These are phyloP conservation scores for Aspergillus ustus DNA, from an alignment of 2,329 filamentous ascomycete genomes.

Conservation along the genomic window DNA sequence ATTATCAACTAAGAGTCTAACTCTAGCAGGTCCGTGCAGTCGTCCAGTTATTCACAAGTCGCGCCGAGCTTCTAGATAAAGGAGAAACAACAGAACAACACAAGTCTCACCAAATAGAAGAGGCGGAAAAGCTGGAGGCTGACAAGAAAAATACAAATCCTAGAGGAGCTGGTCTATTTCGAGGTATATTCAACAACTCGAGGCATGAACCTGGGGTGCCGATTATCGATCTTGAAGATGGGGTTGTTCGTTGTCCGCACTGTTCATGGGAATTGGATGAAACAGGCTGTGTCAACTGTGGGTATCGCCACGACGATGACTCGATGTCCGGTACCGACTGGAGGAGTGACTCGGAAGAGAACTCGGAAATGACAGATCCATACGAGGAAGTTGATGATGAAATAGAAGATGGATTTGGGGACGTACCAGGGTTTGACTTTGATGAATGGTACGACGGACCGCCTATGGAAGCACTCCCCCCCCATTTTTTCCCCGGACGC, in stretches of 20 bases:
- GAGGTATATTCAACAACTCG: constrained; percentile 58
- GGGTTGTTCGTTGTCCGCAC: constrained; percentile 64
- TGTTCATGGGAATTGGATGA: constrained; percentile 69
- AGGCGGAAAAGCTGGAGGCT: constrained; percentile 62
- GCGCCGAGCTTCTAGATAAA: constrained; percentile 64
- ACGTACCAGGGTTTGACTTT: constrained; percentile 32
- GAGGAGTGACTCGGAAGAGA: constrained; percentile 51
- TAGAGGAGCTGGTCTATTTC: constrained; percentile 63
- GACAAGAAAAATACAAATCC: constrained; percentile 61
- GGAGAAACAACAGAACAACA: constrained; percentile 69
- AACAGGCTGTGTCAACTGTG: constrained; percentile 58
- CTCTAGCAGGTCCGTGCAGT: constrained; percentile 63
- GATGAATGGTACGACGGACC: constrained; percentile 19
- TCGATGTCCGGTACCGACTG: constrained; percentile 43
- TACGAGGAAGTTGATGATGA: constrained; percentile 22
- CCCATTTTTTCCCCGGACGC: constrained; percentile 16
- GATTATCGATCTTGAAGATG: constrained; percentile 62
- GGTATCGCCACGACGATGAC: constrained; percentile 54
- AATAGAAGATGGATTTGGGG: constrained; percentile 37
- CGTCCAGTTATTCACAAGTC: constrained; percentile 64
- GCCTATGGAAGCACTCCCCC: constrained; percentile 20
- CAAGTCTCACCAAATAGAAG: constrained; percentile 60
- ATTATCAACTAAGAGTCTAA: constrained; percentile 2
- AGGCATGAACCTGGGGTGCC: constrained; percentile 40
- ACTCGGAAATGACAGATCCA: constrained; percentile 46